Percentiles rank a stretch among this genome's conserved stretches.
Evolutionary conservation across 768 basidiomycete species (phyloP).

Genomic region (Mycena albidolilacea): DNA sequence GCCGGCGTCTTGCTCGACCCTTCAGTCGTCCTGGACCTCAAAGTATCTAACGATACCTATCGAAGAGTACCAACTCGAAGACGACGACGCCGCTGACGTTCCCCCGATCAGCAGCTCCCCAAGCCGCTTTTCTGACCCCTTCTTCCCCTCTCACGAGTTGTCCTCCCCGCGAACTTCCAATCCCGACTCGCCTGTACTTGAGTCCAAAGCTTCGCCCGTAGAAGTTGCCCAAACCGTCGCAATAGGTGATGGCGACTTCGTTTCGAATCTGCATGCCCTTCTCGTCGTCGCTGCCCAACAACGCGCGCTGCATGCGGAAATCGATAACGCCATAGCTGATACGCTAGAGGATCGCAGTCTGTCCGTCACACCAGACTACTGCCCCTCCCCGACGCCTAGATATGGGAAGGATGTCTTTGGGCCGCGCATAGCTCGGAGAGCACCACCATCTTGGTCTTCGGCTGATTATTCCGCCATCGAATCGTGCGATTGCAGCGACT

Average conservation of each 20-base stretch:
- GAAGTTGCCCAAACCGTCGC: background rate
- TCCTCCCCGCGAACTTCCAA: conserved; percentile 35
- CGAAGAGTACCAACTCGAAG: conserved; percentile 33
- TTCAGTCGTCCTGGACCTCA: background rate
- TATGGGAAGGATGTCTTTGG: conserved; percentile 25
- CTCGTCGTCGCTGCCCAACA: conserved; percentile 20
- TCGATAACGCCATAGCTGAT: conserved; percentile 2
- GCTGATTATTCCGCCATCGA: background rate
- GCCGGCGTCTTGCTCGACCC: conserved; percentile 7
- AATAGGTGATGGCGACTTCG: conserved; percentile 4
- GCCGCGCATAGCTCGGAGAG: conserved; percentile 1
- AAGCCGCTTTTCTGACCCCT: conserved; percentile 29
- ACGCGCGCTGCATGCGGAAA: background rate
- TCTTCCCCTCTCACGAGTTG: conserved; percentile 25
- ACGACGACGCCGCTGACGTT: conserved; percentile 21
- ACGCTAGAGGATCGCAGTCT: conserved; percentile 18
- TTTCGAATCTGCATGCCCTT: conserved; percentile 15
- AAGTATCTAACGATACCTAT: conserved; percentile 12
- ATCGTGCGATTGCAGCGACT: conserved; percentile 24
- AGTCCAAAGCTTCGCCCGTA: background rate
- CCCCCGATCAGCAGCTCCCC: conserved; percentile 38
- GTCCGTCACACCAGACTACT: conserved; percentile 35
- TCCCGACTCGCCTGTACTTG: conserved; percentile 1
- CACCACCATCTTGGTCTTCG: conserved; percentile 12
- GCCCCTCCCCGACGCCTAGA: conserved; percentile 15